Base-by-base conservation (phyloP, 78 protist species). In the Bigelowiella natans region DNA sequence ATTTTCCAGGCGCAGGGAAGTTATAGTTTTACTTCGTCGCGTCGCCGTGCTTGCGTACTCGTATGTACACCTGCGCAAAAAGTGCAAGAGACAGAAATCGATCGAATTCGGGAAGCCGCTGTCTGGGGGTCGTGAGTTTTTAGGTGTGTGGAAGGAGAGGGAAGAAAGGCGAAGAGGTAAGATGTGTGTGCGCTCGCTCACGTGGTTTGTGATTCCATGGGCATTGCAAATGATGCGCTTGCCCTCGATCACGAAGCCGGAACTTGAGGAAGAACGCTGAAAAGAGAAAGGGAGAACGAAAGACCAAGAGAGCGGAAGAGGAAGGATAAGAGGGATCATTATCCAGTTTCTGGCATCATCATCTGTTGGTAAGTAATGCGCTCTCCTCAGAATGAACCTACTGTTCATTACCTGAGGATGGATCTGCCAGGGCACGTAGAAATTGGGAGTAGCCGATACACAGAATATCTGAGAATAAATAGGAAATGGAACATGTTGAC, bases 131-230 rank as follows among this genome's bases (percentile, higher is more conserved):
- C n/a, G n/a, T n/a, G n/a, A n/a, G n/a, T n/a, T n/a, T n/a, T n/a
- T n/a, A n/a, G n/a, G n/a, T n/a, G n/a, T n/a, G n/a, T n/a, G n/a
- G n/a, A n/a, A n/a, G n/a, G n/a, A n/a, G n/a, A n/a, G n/a, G n/a
- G n/a, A n/a, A n/a, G n/a, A n/a, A n/a, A n/a, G n/a, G n/a, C n/a
- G n/a, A n/a, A n/a, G n/a, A n/a, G n/a, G n/a, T n/a, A n/a, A n/a
- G 36, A n/a, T 63, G 82, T 29, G 82, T 29, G 29, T 29, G 82
- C 82, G 82, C 36, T n/a, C 29, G 36, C 36, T 63, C 11, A 37
- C 38, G 38, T 34, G 51, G 87, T 85, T 11, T 29, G 87, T 85
- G 51, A 85, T 37, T 26, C 87, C 87, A 85, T 85, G 87, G 51
- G 87, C 87, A 37, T 85, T 85, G 18, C 87, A 85, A 18, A 85